Percentiles rank a stretch among this genome's conserved stretches.
Evolutionary conservation across 257 asterid genomes (phyloP).

Genomic region (Lantana camara): DNA sequence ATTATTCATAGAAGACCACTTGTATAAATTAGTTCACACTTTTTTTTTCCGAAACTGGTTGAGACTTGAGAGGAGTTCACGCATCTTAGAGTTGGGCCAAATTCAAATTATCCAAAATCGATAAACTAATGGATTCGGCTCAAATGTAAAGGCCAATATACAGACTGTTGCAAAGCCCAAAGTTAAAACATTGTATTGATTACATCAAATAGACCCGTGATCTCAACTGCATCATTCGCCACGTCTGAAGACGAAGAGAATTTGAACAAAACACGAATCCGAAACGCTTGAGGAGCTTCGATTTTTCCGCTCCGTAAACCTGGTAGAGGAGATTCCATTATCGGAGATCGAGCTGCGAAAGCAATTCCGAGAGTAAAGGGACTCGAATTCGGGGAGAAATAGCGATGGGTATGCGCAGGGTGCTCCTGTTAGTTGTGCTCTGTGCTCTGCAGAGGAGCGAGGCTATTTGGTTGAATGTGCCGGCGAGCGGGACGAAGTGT

Average conservation of each 20-base stretch:
- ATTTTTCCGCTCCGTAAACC: slow-evolving; percentile 17
- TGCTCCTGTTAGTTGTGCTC: slow-evolving; percentile 36
- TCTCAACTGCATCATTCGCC: background rate
- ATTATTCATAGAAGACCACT: no score
- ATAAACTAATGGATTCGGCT: no score
- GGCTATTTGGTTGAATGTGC: slow-evolving; percentile 80
- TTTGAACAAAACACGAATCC: slow-evolving; percentile 21
- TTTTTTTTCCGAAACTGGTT: no score
- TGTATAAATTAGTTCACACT: no score
- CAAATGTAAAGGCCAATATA: no score
- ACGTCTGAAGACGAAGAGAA: background rate
- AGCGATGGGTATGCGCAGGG: slow-evolving; percentile 46
- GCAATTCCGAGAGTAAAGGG: slow-evolving; percentile 7
- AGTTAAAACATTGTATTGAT: background rate
- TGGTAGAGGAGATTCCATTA: slow-evolving; percentile 29
- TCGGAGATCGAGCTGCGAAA: slow-evolving; percentile 25
- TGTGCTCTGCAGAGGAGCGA: slow-evolving; percentile 40
- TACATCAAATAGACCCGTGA: background rate
- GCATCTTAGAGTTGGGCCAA: no score
- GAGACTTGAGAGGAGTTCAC: no score
- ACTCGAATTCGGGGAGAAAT: slow-evolving; percentile 1
- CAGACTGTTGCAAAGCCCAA: background rate
- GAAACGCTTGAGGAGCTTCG: slow-evolving; percentile 24
- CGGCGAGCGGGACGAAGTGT: slow-evolving; percentile 76
- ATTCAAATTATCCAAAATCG: no score